phyloP scores from a whole-genome alignment of 805 yeast genomes.

The Barnettozyma populi region DNA sequence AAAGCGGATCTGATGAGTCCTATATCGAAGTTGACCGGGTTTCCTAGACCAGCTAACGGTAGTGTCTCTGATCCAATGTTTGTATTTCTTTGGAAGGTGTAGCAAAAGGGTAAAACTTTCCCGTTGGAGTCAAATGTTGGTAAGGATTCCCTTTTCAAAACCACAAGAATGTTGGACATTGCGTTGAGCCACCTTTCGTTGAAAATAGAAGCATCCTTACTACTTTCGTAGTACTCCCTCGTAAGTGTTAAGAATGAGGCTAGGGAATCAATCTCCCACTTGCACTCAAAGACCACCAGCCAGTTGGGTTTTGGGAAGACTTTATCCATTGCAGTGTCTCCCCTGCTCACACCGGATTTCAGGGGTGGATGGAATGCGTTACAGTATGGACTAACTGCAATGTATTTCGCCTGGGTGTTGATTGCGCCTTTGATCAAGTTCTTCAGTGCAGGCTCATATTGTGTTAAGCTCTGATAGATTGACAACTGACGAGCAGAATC shows the following conservation, averaged over 20 bases:
- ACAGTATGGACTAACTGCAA: conserved; percentile 68
- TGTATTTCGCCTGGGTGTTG: conserved; percentile 65
- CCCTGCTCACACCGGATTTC: conserved; percentile 36
- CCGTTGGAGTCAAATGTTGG: conserved; percentile 50
- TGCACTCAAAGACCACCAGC: conserved; percentile 76
- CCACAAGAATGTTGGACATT: conserved; percentile 41
- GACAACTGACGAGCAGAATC: conserved; percentile 82
- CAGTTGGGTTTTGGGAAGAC: conserved; percentile 72
- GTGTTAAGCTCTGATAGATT: conserved; percentile 61
- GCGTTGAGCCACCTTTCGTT: conserved; percentile 55
- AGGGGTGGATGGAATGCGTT: conserved; percentile 88
- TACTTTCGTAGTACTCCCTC: conserved; percentile 59
- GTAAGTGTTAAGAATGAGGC: conserved; percentile 76
- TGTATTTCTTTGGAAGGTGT: conserved; percentile 70
- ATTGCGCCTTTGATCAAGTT: conserved; percentile 72
- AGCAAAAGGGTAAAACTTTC: conserved; percentile 41
- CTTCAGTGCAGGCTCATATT: conserved; percentile 43
- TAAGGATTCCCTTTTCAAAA: conserved; percentile 52
- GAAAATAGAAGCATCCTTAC: conserved; percentile 43
- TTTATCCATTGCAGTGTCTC: conserved; percentile 49
- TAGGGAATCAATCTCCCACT: conserved; percentile 81
- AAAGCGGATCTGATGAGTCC: conserved; percentile 79
- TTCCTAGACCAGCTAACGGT: conserved; percentile 73
- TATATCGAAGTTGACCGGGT: conserved; percentile 68
- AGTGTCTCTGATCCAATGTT: conserved; percentile 77